phyloP scores from a whole-genome alignment of 495 filamentous ascomycete species.

The Paragyromitra xinjiangensis region DNA sequence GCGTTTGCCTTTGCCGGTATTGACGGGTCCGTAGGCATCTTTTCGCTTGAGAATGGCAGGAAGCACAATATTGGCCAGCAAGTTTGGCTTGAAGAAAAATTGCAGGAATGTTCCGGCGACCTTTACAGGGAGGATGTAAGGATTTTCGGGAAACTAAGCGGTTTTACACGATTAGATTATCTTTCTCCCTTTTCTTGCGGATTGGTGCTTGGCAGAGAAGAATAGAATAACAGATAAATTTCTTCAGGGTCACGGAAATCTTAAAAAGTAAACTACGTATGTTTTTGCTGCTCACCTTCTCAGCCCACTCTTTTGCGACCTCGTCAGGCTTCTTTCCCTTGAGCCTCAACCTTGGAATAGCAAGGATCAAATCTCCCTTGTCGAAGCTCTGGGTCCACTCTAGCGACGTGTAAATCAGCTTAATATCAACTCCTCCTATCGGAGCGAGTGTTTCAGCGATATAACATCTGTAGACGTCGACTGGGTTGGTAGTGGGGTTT shows the following conservation, averaged over 20 bases:
- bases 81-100: constrained; percentile 78
- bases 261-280: background rate
- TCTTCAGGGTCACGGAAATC: background rate
- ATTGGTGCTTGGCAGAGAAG: background rate
- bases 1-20: constrained; percentile 72
- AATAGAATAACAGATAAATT: background rate
- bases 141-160: constrained; percentile 74
- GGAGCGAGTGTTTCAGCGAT: constrained; percentile 76
- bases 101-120: constrained; percentile 73
- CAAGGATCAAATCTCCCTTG: constrained; percentile 85
- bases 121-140: constrained; percentile 73
- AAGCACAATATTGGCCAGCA: constrained; percentile 70
- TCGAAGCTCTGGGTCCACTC: constrained; percentile 85
- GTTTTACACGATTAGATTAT: background rate
- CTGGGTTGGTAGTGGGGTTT: constrained; percentile 77
- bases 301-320: constrained; percentile 73
- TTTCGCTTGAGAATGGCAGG: constrained; percentile 70
- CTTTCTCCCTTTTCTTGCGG: background rate
- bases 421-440: constrained; percentile 75
- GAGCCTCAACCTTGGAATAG: constrained; percentile 79
- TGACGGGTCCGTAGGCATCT: constrained; percentile 70
- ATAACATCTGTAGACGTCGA: constrained; percentile 87
- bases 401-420: constrained; percentile 79
- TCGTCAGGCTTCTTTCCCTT: constrained; percentile 83
- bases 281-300: constrained; percentile 63